Percentiles rank a stretch among this genome's conserved stretches.
These are phyloP conservation scores for Ogataea wickerhamii DNA, from an alignment of 805 yeast species.

Conservation along the genomic window DNA sequence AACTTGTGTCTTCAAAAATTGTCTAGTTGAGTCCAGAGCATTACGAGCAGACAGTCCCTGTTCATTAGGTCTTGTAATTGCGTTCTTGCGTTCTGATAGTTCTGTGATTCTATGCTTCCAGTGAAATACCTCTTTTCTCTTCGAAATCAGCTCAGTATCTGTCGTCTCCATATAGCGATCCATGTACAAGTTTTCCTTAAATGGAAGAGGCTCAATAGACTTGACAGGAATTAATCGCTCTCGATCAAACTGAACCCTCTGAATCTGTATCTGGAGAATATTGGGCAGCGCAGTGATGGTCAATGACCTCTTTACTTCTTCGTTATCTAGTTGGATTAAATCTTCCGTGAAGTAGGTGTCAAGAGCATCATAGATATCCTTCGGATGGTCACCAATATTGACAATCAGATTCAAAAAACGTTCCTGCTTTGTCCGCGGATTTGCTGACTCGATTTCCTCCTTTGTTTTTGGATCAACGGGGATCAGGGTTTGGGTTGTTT, in stretches of 20 bases:
- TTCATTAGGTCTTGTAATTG: conserved; percentile 44
- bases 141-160: conserved; percentile 48
- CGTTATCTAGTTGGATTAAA: conserved; percentile 62
- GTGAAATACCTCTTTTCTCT: conserved; percentile 52
- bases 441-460: conserved; percentile 24
- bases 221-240: conserved; percentile 72
- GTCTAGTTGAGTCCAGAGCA: conserved; percentile 52
- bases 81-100: conserved; percentile 41
- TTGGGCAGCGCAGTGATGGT: conserved; percentile 72
- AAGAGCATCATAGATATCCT: conserved; percentile 83
- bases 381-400: conserved; percentile 84
- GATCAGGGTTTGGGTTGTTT: conserved; percentile 69
- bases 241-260: conserved; percentile 87
- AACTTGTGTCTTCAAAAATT: conserved; percentile 47
- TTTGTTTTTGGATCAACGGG: conserved; percentile 40
- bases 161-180: conserved; percentile 82
- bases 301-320: conserved; percentile 68
- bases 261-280: conserved; percentile 86
- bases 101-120: conserved; percentile 57
- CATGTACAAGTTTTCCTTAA: conserved; percentile 72
- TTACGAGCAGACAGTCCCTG: conserved; percentile 48
- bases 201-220: conserved; percentile 76
- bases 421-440: conserved; percentile 55
- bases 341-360: conserved; percentile 83
- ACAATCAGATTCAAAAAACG: conserved; percentile 78